Evolutionary conservation across 192 early-diverging fungal genomes (phyloP).

Genomic region (Rhizophagus sp.): DNA sequence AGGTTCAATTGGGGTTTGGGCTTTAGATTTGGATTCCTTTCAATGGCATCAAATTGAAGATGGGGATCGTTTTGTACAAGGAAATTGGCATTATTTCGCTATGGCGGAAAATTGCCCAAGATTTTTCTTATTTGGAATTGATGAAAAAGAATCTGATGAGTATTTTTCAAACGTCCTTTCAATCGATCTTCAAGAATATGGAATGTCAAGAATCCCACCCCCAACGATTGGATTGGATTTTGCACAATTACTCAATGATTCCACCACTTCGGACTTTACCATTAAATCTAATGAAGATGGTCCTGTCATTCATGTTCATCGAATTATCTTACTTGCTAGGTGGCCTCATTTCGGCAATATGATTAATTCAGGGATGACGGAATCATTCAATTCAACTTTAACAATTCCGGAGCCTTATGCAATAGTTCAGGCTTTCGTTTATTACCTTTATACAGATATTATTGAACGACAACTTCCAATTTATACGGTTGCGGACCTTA

Average conservation of each 20-base stretch:
- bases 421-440: constrained; percentile 54
- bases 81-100: constrained; percentile 62
- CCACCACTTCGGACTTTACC: constrained; percentile 46
- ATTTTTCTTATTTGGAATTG: constrained; percentile 59
- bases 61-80: constrained; percentile 34
- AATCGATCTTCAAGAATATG: constrained; percentile 60
- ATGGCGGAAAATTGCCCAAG: constrained; percentile 51
- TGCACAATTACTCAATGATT: constrained; percentile 45
- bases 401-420: constrained; percentile 53
- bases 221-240: constrained; percentile 52
- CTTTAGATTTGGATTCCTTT: constrained; percentile 55
- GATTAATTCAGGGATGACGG: constrained; percentile 56
- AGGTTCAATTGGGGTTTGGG: constrained; percentile 59
- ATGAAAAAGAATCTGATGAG: constrained; percentile 59
- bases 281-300: constrained; percentile 44
- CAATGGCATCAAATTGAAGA: constrained; percentile 48
- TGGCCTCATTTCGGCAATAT: constrained; percentile 65
- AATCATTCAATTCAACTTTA: constrained; percentile 47
- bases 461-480: constrained; percentile 40
- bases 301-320: constrained; percentile 55
- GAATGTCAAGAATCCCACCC: constrained; percentile 53
- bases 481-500: constrained; percentile 50
- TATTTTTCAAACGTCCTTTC: constrained; percentile 53
- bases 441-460: constrained; percentile 60
- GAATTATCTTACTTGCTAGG: constrained; percentile 58